Conservation (phyloP, 768 basidiomycete genomes). For the Postia placenta region DNA sequence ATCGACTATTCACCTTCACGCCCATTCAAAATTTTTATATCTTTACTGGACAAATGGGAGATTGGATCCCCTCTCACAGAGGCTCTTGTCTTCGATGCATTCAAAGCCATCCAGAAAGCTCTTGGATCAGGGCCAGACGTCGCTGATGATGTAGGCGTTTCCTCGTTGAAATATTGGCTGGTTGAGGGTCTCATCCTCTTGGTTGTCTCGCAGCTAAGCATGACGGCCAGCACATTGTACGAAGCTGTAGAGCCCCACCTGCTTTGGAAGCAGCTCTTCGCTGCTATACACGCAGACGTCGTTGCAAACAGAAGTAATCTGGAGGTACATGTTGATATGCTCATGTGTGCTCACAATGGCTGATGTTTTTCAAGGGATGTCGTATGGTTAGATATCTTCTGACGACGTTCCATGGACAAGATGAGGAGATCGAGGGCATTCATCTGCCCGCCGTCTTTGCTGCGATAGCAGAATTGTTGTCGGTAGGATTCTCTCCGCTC, state of each 20-base stretch:
- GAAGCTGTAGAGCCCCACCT: constrained; percentile 89
- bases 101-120: constrained; percentile 61
- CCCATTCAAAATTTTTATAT: constrained; percentile 95
- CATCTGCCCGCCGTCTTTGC: constrained; percentile 79
- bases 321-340: constrained; percentile 36
- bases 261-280: constrained; percentile 76
- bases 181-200: too few species aligned
- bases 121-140: constrained; percentile 46
- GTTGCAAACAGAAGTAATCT: constrained; percentile 31
- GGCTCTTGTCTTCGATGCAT: constrained; percentile 69
- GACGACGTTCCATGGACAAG: constrained; percentile 65
- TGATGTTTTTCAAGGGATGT: constrained; percentile 45
- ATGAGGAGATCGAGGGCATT: constrained; percentile 79
- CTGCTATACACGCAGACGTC: constrained; percentile 50
- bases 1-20: constrained; percentile 71
- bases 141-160: constrained; percentile 48
- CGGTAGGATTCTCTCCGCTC: constrained; percentile 37
- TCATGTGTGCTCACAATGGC: background rate
- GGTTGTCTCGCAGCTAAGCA: constrained; percentile 63
- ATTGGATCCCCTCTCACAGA: constrained; percentile 81
- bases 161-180: too few species aligned
- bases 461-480: constrained; percentile 55
- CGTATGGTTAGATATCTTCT: constrained; percentile 69
- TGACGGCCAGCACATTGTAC: constrained; percentile 85
- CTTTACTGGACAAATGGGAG: constrained; percentile 95